Conservation (phyloP, 139 green algal genomes). For the Chlamydomonas sphaeroides region DNA sequence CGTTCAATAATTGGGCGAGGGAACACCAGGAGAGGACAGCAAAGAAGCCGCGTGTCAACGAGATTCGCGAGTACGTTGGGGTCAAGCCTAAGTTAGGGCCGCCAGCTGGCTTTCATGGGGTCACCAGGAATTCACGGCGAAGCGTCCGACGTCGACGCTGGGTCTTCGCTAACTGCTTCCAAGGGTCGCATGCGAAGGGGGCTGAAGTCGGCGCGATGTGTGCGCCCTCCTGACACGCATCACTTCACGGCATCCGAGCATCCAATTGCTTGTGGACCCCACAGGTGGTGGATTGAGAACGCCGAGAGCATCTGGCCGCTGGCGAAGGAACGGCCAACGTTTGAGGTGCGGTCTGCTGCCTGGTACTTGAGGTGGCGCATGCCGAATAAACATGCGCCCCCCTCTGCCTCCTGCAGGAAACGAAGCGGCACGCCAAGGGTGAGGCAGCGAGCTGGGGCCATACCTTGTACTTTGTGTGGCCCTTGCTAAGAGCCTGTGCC, state of each 20-base stretch:
- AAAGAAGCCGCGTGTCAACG: neutral
- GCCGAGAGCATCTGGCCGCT: neutral
- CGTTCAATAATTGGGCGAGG: neutral
- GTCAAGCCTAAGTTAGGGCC: too few relatives aligned
- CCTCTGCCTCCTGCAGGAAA: neutral
- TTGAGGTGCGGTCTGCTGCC: too few relatives aligned
- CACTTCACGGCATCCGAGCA: too few relatives aligned
- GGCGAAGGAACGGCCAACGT: neutral
- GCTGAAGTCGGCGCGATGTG: neutral
- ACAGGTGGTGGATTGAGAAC: constrained; percentile 20
- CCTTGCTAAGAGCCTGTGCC: too few relatives aligned
- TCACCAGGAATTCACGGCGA: too few relatives aligned
- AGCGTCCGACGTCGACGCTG: too few relatives aligned
- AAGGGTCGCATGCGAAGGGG: neutral
- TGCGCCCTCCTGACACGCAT: too few relatives aligned
- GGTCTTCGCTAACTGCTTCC: neutral
- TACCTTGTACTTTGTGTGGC: too few relatives aligned
- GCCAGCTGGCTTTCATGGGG: too few relatives aligned
- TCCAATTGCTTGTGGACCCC: too few relatives aligned
- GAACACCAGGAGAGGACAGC: neutral
- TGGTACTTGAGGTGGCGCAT: too few relatives aligned
- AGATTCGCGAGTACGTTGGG: neutral
- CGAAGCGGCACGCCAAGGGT: neutral
- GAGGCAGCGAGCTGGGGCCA: neutral
- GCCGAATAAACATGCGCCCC: too few relatives aligned